Evolutionary conservation across 208 protist species (phyloP).

Genomic region (Acanthamoeba castellanii): DNA sequence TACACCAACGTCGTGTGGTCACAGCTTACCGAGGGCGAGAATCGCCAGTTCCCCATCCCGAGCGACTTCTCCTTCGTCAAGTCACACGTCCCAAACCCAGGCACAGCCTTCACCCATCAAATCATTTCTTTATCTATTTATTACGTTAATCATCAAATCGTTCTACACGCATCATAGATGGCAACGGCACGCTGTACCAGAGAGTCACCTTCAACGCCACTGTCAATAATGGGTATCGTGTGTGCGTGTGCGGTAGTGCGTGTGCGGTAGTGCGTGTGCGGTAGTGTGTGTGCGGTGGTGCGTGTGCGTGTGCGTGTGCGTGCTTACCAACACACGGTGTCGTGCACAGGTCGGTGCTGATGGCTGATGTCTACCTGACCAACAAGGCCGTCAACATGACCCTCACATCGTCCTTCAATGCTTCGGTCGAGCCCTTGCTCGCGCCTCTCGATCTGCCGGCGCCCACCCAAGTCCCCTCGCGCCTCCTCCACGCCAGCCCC

Average conservation of each 20-base stretch:
- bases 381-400: not conserved
- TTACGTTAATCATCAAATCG: not conserved
- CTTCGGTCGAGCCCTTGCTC: not conserved
- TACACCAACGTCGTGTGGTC: not conserved
- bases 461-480: not conserved
- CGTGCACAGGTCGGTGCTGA: not conserved
- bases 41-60: not conserved
- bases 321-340: not conserved
- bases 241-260: too few relatives aligned
- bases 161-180: not conserved
- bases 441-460: not conserved
- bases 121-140: not conserved
- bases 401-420: not conserved
- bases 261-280: too few relatives aligned
- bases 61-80: not conserved
- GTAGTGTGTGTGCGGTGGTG: too few relatives aligned
- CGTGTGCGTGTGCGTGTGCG: not conserved
- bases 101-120: not conserved
- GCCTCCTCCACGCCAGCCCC: not conserved
- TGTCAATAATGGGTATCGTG: not conserved
- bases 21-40: not conserved
- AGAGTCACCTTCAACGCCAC: not conserved
- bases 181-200: not conserved
- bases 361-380: constrained; percentile 26
- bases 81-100: not conserved